Percentiles rank a stretch among this genome's conserved stretches.
These are phyloP conservation scores for Plectranthus barbatus DNA, from an alignment of 257 asterid genomes.

Conservation along the genomic window DNA sequence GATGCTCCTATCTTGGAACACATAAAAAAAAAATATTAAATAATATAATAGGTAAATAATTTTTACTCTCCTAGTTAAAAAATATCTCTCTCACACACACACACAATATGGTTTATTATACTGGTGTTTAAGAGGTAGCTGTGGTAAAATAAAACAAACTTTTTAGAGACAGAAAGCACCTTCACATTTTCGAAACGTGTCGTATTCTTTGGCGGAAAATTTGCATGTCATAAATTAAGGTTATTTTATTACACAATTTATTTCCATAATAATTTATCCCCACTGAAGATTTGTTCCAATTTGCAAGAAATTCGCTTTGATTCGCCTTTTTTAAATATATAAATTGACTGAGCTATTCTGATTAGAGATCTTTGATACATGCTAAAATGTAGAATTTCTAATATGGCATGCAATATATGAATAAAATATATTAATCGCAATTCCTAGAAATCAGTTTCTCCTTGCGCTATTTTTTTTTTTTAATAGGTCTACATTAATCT, in stretches of 20 bases:
- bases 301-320: background rate
- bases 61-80: no score
- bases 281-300: background rate
- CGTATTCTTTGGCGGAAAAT: background rate
- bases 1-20: background rate
- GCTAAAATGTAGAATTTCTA: background rate
- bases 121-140: no score
- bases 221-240: background rate
- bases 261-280: background rate
- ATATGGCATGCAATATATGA: no score
- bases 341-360: background rate
- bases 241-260: background rate
- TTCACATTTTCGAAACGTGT: background rate
- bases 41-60: no score
- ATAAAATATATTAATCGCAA: background rate
- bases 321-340: background rate
- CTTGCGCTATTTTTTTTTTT: no score
- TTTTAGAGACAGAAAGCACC: background rate
- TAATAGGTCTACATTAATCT: no score
- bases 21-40: no score
- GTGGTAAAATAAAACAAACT: background rate
- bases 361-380: background rate
- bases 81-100: no score
- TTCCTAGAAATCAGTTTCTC: background rate
- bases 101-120: no score